phyloP scores from a whole-genome alignment of 805 yeast genomes.

The Brettanomyces naardenensis region DNA sequence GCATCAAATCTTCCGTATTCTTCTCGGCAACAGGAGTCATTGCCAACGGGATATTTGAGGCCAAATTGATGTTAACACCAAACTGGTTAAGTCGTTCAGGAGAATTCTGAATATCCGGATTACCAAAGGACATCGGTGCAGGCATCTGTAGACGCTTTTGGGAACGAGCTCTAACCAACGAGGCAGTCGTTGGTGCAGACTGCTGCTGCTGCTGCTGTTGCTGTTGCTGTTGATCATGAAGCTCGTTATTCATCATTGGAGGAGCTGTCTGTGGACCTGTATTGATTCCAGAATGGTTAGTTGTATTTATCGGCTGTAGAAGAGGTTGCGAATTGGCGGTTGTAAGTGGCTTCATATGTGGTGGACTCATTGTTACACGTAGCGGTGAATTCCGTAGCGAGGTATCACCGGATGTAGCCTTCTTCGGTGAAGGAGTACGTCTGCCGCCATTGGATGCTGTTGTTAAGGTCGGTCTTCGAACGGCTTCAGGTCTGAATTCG shows the following conservation, averaged over 20 bases:
- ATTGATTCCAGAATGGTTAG: slow-evolving; percentile 14
- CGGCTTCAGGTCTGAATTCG: not conserved
- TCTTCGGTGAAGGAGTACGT: slow-evolving; percentile 42
- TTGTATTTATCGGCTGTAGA: slow-evolving; percentile 48
- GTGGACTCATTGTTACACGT: slow-evolving; percentile 15
- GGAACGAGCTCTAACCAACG: slow-evolving; percentile 36
- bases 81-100: slow-evolving; percentile 28
- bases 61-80: slow-evolving; percentile 54
- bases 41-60: slow-evolving; percentile 49
- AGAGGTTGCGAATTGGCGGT: slow-evolving; percentile 33
- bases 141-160: slow-evolving; percentile 70
- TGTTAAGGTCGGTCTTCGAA: slow-evolving; percentile 2
- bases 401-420: slow-evolving; percentile 15
- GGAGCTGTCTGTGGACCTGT: slow-evolving; percentile 26
- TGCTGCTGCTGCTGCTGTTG: slow-evolving; percentile 16
- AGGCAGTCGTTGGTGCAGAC: slow-evolving; percentile 17
- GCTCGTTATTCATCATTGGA: slow-evolving; percentile 10
- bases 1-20: too few species aligned
- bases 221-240: slow-evolving; percentile 11
- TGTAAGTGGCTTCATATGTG: slow-evolving; percentile 45
- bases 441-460: slow-evolving; percentile 25
- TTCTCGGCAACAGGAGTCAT: slow-evolving; percentile 80
- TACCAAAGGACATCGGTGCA: slow-evolving; percentile 38
- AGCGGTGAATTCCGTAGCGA: slow-evolving; percentile 22
- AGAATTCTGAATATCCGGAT: slow-evolving; percentile 5